Base-by-base conservation (phyloP, 805 yeast species). In the Metschnikowia sp. region DNA sequence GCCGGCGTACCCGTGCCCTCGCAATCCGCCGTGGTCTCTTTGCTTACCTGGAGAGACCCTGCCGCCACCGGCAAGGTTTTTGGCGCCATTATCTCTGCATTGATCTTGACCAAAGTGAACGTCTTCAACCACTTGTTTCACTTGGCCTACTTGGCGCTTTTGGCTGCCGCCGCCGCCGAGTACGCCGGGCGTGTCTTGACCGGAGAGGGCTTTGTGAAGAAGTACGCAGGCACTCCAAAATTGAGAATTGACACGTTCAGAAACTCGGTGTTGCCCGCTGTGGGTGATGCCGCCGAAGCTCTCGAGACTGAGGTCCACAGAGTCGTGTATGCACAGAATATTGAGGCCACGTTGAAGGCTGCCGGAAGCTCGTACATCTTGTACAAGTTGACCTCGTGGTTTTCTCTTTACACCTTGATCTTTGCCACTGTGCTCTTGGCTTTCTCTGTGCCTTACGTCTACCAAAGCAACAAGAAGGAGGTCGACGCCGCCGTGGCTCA, bases 151-250 rank as follows among this genome's bases (percentile, higher is more conserved):
- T 67, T 82, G 52, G 81, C 77, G 28, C 75, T 90, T 52, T 62
- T 70, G 58, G 71, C 78, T 29, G 77, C 92, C 42, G 94, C 90
- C 44, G 74, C 79, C 47, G 86, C 84, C 47, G 97, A 91, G 73
- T 86, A 83, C 62, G 74, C 76, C 48, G 86, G 96, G 52, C 85
- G 85, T 62, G 58, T 81, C 37, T 68, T 85, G 55, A 77, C 87
- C 42, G 96, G 96, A 55, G 74, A 76, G 61, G 97, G 97, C 15
- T 76, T 91, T 53, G 84, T 92, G 51, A 78, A 90, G 51, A 80
- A 83, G 59, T 82, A 86, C 75, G 83, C 78, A 65, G 88, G 94
- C 46, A 71, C 79, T n/a, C 62, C 68, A 40, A 59, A 62, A 48
- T 57, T 74, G 6, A 61, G 57, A 48, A 69, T 77, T 60, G 57